Evolutionary conservation across 306 rosid species (phyloP).

Genomic region (Benincasa hispida): DNA sequence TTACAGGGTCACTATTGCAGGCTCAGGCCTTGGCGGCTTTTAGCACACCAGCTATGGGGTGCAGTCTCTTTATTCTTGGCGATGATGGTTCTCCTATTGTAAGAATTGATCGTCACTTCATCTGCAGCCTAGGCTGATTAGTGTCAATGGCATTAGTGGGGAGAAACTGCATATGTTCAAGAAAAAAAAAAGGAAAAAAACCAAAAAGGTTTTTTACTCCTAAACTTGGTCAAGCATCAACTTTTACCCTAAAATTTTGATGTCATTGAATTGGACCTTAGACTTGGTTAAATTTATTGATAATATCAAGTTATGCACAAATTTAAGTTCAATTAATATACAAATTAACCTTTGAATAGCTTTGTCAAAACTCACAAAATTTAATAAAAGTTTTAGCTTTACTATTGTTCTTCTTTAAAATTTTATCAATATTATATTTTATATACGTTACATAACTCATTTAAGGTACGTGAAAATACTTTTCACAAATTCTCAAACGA

Average conservation of each 20-base stretch:
- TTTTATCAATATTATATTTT: no score
- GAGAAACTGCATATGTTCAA: not conserved
- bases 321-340: no score
- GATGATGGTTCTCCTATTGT: slow-evolving; percentile 62
- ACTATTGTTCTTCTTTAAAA: not conserved
- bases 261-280: no score
- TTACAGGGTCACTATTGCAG: slow-evolving; percentile 75
- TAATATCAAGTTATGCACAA: not conserved
- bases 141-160: not conserved
- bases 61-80: slow-evolving; percentile 69
- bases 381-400: not conserved
- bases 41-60: slow-evolving; percentile 90
- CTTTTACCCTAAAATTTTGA: no score
- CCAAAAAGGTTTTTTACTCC: no score
- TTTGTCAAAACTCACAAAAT: not conserved
- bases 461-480: not conserved
- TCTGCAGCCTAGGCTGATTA: not conserved
- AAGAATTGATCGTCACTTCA: slow-evolving; percentile 21
- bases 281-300: no score
- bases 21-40: slow-evolving; percentile 90
- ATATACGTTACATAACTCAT: not conserved
- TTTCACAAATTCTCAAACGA: no score
- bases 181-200: not conserved
- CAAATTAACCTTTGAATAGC: not conserved
- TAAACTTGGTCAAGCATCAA: no score